phyloP scores from a whole-genome alignment of 371 early-diverging fungal species.

The Circinella minor region DNA sequence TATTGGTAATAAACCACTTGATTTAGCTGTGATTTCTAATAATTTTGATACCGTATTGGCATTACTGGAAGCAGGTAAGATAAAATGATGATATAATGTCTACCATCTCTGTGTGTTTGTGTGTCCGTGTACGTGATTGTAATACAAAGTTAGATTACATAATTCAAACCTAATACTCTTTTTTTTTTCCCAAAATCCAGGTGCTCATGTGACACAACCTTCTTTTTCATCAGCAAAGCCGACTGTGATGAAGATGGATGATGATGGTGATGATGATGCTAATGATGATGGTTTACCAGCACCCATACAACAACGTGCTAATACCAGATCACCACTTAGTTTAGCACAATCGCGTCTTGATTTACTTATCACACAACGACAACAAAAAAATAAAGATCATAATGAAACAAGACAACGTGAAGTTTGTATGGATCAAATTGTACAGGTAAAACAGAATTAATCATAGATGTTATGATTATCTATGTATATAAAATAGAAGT shows the following conservation, averaged over 20 bases:
- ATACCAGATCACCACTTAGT: constrained; percentile 35
- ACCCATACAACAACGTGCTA: constrained; percentile 19
- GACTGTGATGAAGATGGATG: too few species aligned
- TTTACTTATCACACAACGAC: constrained; percentile 25
- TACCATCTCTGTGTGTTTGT: too few species aligned
- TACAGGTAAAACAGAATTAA: constrained; percentile 10
- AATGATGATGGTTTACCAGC: constrained; percentile 19
- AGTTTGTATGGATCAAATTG: constrained; percentile 19
- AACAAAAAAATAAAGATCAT: not conserved
- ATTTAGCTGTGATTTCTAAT: constrained; percentile 52
- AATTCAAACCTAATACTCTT: constrained; percentile 1
- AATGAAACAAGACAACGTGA: not conserved
- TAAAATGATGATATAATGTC: not conserved
- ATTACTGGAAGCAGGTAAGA: constrained; percentile 43
- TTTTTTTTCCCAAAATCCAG: constrained; percentile 7
- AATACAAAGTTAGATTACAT: not conserved
- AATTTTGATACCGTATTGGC: constrained; percentile 48
- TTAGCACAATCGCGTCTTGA: constrained; percentile 47
- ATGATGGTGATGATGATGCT: too few species aligned
- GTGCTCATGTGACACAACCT: constrained; percentile 25
- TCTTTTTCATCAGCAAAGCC: not conserved
- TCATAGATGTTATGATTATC: too few species aligned
- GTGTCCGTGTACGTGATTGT: too few species aligned
- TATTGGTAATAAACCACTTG: constrained; percentile 51
- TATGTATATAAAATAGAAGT: too few species aligned